Conservation (phyloP, 352 stramenopile species). For the Elongisporangium anandrum region DNA sequence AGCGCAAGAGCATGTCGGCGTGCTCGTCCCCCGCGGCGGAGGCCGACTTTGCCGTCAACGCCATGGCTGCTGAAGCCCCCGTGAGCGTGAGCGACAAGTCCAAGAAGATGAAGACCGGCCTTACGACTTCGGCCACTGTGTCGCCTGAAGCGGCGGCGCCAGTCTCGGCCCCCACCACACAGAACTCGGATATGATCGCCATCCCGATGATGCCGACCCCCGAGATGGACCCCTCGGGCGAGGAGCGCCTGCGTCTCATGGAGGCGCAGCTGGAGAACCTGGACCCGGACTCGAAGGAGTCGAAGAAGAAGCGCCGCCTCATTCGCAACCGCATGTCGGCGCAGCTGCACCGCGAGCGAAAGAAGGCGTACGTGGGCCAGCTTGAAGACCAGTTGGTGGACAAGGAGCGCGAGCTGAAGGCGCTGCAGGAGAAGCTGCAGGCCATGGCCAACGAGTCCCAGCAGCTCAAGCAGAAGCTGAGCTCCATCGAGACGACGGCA, state of each 20-base stretch:
- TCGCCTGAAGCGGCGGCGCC: slow-evolving; percentile 11
- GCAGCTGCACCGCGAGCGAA: slow-evolving; percentile 83
- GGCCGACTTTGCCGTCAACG: slow-evolving; percentile 5
- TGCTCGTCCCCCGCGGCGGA: slow-evolving; percentile 4
- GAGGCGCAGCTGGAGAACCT: slow-evolving; percentile 79
- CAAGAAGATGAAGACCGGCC: slow-evolving; percentile 82
- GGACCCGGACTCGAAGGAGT: slow-evolving; percentile 85
- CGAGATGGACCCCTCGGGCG: slow-evolving; percentile 60
- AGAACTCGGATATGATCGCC: slow-evolving; percentile 1
- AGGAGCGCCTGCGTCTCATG: slow-evolving; percentile 80
- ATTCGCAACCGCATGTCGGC: slow-evolving; percentile 89
- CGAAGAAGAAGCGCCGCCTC: slow-evolving; percentile 86
- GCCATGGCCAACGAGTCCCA: slow-evolving; percentile 61
- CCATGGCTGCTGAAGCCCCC: slow-evolving; percentile 4
- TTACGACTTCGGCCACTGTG: slow-evolving; percentile 30
- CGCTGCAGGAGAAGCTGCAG: slow-evolving; percentile 67
- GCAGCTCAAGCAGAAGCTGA: slow-evolving; percentile 57
- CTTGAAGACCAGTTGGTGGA: slow-evolving; percentile 78
- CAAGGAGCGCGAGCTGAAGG: slow-evolving; percentile 76
- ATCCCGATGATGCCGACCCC: slow-evolving; percentile 22
- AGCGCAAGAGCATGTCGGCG: slow-evolving; percentile 58
- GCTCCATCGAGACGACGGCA: slow-evolving; percentile 9
- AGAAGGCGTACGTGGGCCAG: slow-evolving; percentile 86
- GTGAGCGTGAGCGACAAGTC: slow-evolving; percentile 27
- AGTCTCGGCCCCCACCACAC: slow-evolving; percentile 7